A percentile compares a stretch with the other conserved stretches of the same genome.
phyloP scores from a whole-genome alignment of 2,329 filamentous ascomycete genomes.

The Trichoderma citrinoviride region DNA sequence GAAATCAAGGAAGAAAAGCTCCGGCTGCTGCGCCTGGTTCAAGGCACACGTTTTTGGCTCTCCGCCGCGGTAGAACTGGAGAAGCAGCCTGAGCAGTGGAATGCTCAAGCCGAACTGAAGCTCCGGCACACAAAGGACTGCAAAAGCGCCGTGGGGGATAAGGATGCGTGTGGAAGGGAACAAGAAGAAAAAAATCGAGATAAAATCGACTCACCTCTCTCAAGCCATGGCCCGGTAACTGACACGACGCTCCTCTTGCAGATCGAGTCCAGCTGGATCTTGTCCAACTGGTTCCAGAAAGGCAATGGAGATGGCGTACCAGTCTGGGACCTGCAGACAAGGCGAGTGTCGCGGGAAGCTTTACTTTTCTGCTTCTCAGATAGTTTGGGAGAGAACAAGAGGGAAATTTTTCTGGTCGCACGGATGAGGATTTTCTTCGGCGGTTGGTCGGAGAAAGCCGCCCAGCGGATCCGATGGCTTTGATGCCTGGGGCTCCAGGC shows the following conservation, averaged over 20 bases:
- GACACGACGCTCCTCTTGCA: conserved; percentile 21
- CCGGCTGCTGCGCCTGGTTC: not conserved
- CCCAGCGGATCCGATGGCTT: not conserved
- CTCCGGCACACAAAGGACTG: not conserved
- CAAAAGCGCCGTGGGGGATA: not conserved
- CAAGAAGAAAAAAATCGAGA: not conserved
- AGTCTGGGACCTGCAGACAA: conserved; percentile 3
- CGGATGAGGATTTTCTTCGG: conserved; percentile 1
- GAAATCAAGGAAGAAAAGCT: not conserved
- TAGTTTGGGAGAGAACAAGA: conserved; percentile 1
- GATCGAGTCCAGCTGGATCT: conserved; percentile 13
- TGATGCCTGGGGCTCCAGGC: conserved; percentile 34
- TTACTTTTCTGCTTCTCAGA: not conserved
- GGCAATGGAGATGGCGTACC: conserved; percentile 9
- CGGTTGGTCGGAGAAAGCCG: conserved; percentile 15
- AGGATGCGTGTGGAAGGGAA: not conserved
- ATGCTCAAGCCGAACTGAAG: not conserved
- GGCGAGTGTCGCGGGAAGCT: not conserved
- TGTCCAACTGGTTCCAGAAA: conserved; percentile 11
- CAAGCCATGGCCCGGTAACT: conserved; percentile 32
- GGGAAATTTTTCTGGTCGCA: conserved; percentile 13
- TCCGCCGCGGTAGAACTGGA: not conserved
- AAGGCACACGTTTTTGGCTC: not conserved
- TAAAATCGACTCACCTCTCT: conserved; percentile 30
- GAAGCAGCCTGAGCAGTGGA: not conserved